Evolutionary conservation across 1,139 yeast genomes (phyloP).

Genomic region (Saccharomyces hybrid): DNA sequence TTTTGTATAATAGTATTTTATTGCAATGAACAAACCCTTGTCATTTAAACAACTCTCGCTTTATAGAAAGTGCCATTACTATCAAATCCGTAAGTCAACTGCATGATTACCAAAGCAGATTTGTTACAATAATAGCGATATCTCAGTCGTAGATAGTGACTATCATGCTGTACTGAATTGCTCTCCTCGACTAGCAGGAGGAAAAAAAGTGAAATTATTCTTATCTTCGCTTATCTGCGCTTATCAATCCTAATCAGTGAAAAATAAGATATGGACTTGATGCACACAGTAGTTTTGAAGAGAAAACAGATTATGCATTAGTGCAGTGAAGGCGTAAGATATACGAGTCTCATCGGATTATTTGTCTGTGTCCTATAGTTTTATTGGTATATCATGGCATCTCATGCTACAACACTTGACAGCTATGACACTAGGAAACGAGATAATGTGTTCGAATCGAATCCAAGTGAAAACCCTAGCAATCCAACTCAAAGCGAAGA

Average conservation of each 20-base stretch:
- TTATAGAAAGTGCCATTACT: no score
- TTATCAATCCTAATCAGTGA: conserved; percentile 1
- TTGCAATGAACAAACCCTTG: background rate
- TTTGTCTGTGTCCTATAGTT: background rate
- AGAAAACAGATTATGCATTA: background rate
- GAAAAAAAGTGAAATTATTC: background rate
- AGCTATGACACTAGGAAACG: background rate
- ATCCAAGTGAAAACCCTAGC: background rate
- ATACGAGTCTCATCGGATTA: background rate
- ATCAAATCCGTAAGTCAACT: no score
- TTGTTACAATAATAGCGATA: background rate
- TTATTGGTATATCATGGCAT: background rate
- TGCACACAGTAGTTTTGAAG: background rate
- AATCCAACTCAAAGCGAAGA: background rate
- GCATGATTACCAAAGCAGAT: no score
- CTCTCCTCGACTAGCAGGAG: background rate
- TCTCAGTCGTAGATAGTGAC: background rate
- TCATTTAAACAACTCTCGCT: background rate
- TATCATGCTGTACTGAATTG: conserved; percentile 6
- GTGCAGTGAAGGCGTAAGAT: background rate
- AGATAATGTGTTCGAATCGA: background rate
- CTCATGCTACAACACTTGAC: background rate
- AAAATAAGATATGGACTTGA: background rate
- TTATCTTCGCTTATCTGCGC: background rate
- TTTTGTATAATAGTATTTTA: background rate